These are phyloP conservation scores for Pholiota molesta DNA, from an alignment of 768 basidiomycete species.

Conservation along the genomic window DNA sequence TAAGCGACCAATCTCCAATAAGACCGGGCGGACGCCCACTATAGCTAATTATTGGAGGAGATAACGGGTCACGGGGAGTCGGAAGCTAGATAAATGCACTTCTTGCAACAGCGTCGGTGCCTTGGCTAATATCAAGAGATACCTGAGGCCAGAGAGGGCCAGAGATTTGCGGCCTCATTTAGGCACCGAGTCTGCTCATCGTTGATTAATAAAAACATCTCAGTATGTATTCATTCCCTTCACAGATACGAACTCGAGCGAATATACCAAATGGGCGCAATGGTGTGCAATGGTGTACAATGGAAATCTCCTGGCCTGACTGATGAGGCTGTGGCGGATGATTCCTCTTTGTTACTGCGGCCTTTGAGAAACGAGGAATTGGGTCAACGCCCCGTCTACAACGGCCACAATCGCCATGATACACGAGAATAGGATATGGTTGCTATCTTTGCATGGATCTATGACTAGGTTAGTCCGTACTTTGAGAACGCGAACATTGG, in stretches of 20 bases:
- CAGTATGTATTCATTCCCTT: not conserved
- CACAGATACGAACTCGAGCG: not conserved
- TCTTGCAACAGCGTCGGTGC: not conserved
- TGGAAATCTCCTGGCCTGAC: no score
- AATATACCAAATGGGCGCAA: not conserved
- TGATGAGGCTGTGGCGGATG: no score
- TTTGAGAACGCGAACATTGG: not conserved
- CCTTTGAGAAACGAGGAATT: not conserved
- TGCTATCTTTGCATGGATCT: not conserved
- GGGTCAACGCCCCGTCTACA: not conserved
- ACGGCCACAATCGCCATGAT: not conserved
- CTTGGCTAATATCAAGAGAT: not conserved
- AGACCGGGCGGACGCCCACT: not conserved
- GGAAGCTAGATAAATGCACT: not conserved
- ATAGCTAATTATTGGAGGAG: not conserved
- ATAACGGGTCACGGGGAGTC: not conserved
- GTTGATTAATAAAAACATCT: not conserved
- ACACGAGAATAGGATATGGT: not conserved
- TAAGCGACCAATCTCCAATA: not conserved
- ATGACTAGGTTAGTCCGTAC: not conserved
- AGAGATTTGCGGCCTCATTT: not conserved
- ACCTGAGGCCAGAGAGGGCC: not conserved
- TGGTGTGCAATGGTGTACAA: no score
- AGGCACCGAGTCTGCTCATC: not conserved
- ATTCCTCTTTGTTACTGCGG: not conserved